These are phyloP conservation scores for Phaseolus coccineus DNA, from an alignment of 331 rosid genomes.

Conservation along the genomic window DNA sequence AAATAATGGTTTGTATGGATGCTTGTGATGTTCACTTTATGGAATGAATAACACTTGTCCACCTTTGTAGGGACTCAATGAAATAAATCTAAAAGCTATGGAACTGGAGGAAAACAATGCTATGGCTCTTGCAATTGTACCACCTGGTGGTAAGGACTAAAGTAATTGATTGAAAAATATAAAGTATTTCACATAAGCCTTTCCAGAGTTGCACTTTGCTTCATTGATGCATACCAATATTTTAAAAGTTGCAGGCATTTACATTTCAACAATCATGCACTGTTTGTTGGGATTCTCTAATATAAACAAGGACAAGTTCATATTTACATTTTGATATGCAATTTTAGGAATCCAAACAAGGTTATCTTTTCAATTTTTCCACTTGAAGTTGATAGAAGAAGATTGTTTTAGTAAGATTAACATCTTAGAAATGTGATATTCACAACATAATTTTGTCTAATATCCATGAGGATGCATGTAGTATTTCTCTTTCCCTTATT, in stretches of 20 bases:
- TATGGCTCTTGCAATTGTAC: conserved; percentile 85
- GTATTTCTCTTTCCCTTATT: neutral
- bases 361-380: neutral
- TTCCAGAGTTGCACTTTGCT: neutral
- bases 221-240: conserved; percentile 12
- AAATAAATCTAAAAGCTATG: conserved; percentile 67
- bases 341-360: neutral
- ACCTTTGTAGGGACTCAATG: conserved; percentile 69
- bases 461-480: neutral
- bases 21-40: conserved; percentile 24
- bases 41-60: neutral
- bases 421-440: neutral
- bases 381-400: neutral
- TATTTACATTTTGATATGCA: neutral
- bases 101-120: conserved; percentile 87
- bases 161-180: conserved; percentile 6
- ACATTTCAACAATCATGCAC: neutral
- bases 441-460: neutral
- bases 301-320: neutral
- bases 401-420: neutral
- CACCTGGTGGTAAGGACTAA: conserved; percentile 72
- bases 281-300: neutral
- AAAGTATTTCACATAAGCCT: neutral
- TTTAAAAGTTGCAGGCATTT: neutral
- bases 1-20: neutral